Evolutionary conservation across 345 rosid genomes (phyloP).

Genomic region (Geranium brycei): DNA sequence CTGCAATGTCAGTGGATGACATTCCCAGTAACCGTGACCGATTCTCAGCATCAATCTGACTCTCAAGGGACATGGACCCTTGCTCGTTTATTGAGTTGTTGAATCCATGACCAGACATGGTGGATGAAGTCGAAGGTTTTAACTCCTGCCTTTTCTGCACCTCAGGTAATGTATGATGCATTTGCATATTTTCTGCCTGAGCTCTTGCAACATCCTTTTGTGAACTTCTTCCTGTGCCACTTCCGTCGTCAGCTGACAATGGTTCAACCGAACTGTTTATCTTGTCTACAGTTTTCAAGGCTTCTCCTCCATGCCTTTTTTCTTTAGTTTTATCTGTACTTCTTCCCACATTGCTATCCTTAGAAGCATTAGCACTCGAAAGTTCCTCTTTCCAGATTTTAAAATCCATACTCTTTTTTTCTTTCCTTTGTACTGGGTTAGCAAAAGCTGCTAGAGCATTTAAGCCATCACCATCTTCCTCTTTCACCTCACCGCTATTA

Average conservation of each 20-base stretch:
- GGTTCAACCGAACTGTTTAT: no score
- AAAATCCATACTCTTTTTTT: slow-evolving; percentile 42
- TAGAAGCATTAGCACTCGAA: slow-evolving; percentile 14
- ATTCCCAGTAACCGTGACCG: slow-evolving; percentile 43
- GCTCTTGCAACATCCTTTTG: no score
- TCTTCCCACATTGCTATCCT: slow-evolving; percentile 7
- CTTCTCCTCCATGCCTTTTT: neutral
- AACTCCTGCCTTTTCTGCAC: slow-evolving; percentile 4
- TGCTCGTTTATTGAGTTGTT: slow-evolving; percentile 20
- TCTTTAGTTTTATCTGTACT: slow-evolving; percentile 1
- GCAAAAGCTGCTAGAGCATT: slow-evolving; percentile 43
- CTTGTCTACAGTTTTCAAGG: neutral
- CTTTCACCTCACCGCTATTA: slow-evolving; percentile 13
- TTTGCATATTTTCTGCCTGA: no score
- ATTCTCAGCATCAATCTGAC: slow-evolving; percentile 76
- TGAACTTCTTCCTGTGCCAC: no score
- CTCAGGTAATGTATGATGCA: no score
- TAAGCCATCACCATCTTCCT: slow-evolving; percentile 28
- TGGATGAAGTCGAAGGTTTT: slow-evolving; percentile 5
- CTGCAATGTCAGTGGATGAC: slow-evolving; percentile 62
- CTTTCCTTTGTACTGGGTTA: slow-evolving; percentile 56
- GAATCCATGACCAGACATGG: slow-evolving; percentile 19
- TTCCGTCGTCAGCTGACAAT: no score
- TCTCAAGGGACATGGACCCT: slow-evolving; percentile 36
- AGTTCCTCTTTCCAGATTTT: slow-evolving; percentile 36